A percentile compares a stretch with the other conserved stretches of the same genome.
Conservation (phyloP, 2,329 filamentous ascomycete genomes). For the Epichloe hybrida region DNA sequence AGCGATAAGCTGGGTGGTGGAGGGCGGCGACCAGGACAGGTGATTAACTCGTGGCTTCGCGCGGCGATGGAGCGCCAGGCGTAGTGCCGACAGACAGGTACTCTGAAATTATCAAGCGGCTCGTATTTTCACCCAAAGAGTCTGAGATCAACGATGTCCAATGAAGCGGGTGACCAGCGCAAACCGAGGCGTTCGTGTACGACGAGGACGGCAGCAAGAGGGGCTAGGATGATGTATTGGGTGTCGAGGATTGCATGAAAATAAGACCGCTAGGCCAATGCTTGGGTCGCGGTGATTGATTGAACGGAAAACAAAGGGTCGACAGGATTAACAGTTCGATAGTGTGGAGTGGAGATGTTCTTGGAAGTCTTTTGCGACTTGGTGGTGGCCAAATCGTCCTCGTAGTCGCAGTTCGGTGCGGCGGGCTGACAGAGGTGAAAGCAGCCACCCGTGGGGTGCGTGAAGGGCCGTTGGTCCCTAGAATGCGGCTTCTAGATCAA, state of each 20-base stretch:
- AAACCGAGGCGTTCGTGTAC: constrained; percentile 11
- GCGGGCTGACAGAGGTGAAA: constrained; percentile 1
- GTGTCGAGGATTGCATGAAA: constrained; percentile 3
- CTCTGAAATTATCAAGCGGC: constrained; percentile 6
- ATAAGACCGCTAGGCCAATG: neutral
- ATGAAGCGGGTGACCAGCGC: constrained; percentile 11
- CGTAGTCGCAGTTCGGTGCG: neutral
- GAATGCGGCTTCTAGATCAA: neutral
- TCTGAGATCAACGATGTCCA: constrained; percentile 9
- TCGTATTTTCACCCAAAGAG: constrained; percentile 18
- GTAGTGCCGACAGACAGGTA: constrained; percentile 10
- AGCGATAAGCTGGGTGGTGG: neutral
- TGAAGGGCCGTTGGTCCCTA: neutral
- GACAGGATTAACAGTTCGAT: neutral
- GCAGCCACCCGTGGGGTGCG: constrained; percentile 13
- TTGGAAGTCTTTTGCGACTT: constrained; percentile 1
- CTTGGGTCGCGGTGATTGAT: constrained; percentile 3
- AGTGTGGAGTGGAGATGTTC: constrained; percentile 3
- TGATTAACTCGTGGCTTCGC: constrained; percentile 13
- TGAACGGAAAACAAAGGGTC: neutral
- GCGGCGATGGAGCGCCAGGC: constrained; percentile 11
- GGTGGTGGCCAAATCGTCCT: neutral
- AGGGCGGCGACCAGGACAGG: constrained; percentile 4
- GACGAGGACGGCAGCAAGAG: constrained; percentile 11
- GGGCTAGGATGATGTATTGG: constrained; percentile 5